Percentiles rank a stretch among this genome's conserved stretches.
Evolutionary conservation across 164 flowering plant genomes (phyloP).

Genomic region (Magnolia kwangsiensis): DNA sequence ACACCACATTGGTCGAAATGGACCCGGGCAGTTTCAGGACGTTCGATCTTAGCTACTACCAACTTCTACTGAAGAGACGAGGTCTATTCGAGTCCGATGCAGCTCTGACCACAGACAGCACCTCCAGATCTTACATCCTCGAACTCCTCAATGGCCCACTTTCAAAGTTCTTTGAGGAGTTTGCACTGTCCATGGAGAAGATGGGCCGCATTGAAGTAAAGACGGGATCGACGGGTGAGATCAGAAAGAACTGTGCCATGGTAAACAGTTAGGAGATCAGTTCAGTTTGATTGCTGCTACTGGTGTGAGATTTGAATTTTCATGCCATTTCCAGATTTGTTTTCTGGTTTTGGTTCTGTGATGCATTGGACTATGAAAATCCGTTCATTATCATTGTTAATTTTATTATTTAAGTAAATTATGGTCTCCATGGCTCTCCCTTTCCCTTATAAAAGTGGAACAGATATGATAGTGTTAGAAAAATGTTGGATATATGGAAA

Average conservation of each 20-base stretch:
- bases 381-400: too few species aligned
- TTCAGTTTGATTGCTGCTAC: background rate
- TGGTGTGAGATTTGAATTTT: too few species aligned
- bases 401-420: too few species aligned
- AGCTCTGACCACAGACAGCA: constrained; percentile 37
- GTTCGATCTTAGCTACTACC: constrained; percentile 50
- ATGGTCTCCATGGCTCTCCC: too few species aligned
- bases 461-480: too few species aligned
- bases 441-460: too few species aligned
- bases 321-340: too few species aligned
- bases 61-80: constrained; percentile 38
- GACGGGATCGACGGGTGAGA: constrained; percentile 26
- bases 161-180: constrained; percentile 38
- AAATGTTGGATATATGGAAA: too few species aligned
- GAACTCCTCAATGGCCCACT: constrained; percentile 21
- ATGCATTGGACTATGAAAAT: too few species aligned
- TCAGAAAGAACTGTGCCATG: constrained; percentile 29
- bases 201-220: constrained; percentile 31
- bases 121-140: constrained; percentile 29
- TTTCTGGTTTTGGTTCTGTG: too few species aligned
- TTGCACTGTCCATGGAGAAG: constrained; percentile 39
- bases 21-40: constrained; percentile 63
- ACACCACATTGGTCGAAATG: constrained; percentile 43
- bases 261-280: constrained; percentile 20
- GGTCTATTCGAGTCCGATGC: constrained; percentile 64